Conservation (phyloP, 352 stramenopile genomes). For the Phytophthora sojae region DNA sequence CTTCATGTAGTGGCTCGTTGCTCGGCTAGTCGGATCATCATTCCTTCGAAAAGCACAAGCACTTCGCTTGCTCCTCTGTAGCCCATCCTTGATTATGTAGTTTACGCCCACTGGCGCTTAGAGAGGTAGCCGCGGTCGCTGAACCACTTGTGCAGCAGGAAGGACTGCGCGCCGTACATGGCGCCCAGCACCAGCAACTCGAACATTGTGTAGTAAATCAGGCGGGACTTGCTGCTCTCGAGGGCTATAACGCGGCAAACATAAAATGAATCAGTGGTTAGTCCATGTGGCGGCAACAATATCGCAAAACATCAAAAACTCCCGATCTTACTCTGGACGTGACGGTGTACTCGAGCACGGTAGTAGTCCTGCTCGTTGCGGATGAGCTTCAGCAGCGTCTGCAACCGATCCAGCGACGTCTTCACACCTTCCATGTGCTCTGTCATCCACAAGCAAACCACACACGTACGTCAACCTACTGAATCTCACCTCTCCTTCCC, state of each 20-base stretch:
- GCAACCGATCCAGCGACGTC: conserved; percentile 65
- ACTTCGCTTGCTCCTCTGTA: conserved; percentile 7
- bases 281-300: neutral
- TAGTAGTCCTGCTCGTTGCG: conserved; percentile 86
- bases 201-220: conserved; percentile 84
- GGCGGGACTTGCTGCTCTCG: conserved; percentile 79
- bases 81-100: neutral
- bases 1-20: conserved; percentile 20
- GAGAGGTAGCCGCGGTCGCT: conserved; percentile 75
- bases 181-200: conserved; percentile 70
- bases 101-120: conserved; percentile 77
- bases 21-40: conserved; percentile 15
- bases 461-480: neutral
- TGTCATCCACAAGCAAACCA: conserved; percentile 27
- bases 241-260: conserved; percentile 44
- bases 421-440: conserved; percentile 78
- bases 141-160: conserved; percentile 89
- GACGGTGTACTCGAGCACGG: conserved; percentile 66
- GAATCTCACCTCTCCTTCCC: neutral
- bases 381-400: conserved; percentile 73
- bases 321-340: conserved; percentile 70
- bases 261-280: conserved; percentile 10
- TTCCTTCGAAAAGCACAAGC: conserved; percentile 15
- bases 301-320: neutral
- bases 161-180: conserved; percentile 80